phyloP scores from a whole-genome alignment of 2,329 filamentous ascomycete genomes.

The Colletotrichum sansevieriae region DNA sequence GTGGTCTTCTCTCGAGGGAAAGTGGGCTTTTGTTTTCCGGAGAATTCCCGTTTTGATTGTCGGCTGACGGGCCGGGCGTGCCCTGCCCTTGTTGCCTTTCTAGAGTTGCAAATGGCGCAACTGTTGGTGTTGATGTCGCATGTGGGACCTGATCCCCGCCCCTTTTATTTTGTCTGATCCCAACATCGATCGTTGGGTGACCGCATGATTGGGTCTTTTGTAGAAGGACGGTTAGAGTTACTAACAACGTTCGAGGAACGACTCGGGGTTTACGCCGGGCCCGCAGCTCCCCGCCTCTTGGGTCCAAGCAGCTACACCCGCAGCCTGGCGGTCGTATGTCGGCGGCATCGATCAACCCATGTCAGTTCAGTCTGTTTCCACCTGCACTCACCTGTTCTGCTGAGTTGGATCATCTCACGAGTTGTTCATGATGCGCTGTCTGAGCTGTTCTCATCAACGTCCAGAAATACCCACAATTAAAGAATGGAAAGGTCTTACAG shows the following conservation, averaged over 20 bases:
- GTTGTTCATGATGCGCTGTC: too few species aligned
- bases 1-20: neutral
- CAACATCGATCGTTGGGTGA: neutral
- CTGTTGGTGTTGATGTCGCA: neutral
- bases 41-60: neutral
- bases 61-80: neutral
- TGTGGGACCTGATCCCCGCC: neutral
- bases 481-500: too few species aligned
- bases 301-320: neutral
- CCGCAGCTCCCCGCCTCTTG: too few species aligned
- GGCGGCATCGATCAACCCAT: neutral
- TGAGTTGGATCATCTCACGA: constrained; percentile 5
- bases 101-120: constrained; percentile 16
- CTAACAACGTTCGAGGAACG: too few species aligned
- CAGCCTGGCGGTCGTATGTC: constrained; percentile 5
- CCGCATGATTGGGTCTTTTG: neutral
- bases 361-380: neutral
- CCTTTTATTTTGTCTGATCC: neutral
- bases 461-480: neutral
- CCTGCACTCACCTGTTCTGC: neutral
- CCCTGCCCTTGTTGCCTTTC: neutral
- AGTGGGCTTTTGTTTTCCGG: neutral
- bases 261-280: too few species aligned
- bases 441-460: too few species aligned
- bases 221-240: neutral